Percentiles rank a stretch among this genome's conserved stretches.
phyloP scores from a whole-genome alignment of 2,329 filamentous ascomycete species.

The Davidsoniella neocaledoniae region DNA sequence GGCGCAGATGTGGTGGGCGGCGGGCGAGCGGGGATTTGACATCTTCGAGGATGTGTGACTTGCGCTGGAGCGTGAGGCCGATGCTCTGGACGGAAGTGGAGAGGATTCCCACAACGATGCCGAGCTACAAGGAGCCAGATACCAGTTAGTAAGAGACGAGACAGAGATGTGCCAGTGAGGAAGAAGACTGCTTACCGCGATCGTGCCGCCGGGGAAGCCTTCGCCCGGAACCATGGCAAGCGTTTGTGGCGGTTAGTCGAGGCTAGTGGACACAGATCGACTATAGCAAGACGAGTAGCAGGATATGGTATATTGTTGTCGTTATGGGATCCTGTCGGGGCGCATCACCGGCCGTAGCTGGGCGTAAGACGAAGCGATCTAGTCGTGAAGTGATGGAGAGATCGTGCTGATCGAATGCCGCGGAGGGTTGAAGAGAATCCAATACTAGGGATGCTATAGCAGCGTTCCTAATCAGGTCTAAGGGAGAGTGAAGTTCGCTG shows the following conservation, averaged over 20 bases:
- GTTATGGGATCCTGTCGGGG: too few species aligned
- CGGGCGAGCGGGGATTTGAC: constrained; percentile 72
- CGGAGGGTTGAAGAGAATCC: too few species aligned
- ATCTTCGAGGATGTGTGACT: constrained; percentile 95
- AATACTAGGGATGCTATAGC: too few species aligned
- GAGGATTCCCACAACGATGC: constrained; percentile 79
- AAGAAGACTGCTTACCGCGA: constrained; percentile 41
- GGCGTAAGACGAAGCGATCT: too few species aligned
- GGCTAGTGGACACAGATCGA: too few species aligned
- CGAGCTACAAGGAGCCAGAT: constrained; percentile 42
- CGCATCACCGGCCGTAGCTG: too few species aligned
- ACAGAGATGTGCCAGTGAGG: neutral
- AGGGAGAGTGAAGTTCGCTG: too few species aligned
- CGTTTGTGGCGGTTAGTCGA: constrained; percentile 3
- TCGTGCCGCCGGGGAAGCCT: constrained; percentile 61
- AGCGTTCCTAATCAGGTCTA: too few species aligned
- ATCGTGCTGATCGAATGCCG: too few species aligned
- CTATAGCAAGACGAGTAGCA: too few species aligned
- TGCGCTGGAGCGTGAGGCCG: constrained; percentile 87
- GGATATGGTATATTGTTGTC: too few species aligned
- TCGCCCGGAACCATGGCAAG: constrained; percentile 29
- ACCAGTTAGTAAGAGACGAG: constrained; percentile 12
- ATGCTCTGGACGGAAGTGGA: constrained; percentile 92
- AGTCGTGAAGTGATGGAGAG: too few species aligned
- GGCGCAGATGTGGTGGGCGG: constrained; percentile 72